Evolutionary conservation across 1,139 yeast species (phyloP), one percentile per base, ranked within the genome.

Genomic region (Sugiyamaella grinbergsii): DNA sequence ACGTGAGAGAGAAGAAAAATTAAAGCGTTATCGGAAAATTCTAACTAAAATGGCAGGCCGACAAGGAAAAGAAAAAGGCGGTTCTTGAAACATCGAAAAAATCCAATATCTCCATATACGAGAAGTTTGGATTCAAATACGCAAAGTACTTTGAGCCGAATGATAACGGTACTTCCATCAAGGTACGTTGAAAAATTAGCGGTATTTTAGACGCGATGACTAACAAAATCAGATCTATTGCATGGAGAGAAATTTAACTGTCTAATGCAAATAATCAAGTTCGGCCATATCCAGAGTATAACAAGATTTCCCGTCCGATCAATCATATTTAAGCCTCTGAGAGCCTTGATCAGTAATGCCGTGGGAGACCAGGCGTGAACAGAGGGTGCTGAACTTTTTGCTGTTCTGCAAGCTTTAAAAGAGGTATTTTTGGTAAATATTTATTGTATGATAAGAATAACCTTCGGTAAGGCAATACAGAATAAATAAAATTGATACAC

Each of bases 81-180:
- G 32, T 23, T 34, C 32, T 42, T 3, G 47, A 42, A 31, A 23
- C 47, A 15, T 13, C 33, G 5, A 42, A 42, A 26, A 15, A 42
- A 15, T 16, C 47, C 2, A 42, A 42, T 19, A 42, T 42, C 20
- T 4, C 32, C 3, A 42, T 42, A 33, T 42, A 42, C 24, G 47
- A 42, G 22, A 32, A 32, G 20, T 42, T 33, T 33, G 40, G 40
- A 11, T 42, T 42, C 31, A 23, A 42, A 22, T 42, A 10, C n/a
- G 31, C 29, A 4, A 24, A 41, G 11, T 32, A 5, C 15, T 26
- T 41, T 7, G 45, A 41, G 11, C 36, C 37, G 3, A 29, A 41
- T 31, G 45, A 41, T 32, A 19, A 41, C 11, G 45, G 45, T 8
- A 20, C 10, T 2, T 18, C 11, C 15, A 37, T 31, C 4, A 7